Conservation (phyloP, 2,329 filamentous ascomycete genomes). For the Diaporthe helianthi region DNA sequence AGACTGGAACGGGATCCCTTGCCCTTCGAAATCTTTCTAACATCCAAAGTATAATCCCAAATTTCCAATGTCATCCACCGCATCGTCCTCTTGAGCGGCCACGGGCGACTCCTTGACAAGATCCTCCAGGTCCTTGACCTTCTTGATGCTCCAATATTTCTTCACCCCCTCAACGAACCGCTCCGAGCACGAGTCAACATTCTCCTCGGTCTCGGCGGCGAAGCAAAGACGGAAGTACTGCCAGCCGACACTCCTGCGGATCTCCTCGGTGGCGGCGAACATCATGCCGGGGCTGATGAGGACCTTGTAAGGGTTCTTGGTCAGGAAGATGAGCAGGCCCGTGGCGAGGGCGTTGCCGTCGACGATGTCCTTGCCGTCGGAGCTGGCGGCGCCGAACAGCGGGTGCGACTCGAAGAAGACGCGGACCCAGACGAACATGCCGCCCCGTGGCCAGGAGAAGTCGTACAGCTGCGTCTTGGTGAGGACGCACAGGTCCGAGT, state of each 20-base stretch:
- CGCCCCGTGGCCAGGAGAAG: constrained; percentile 81
- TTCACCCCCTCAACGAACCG: constrained; percentile 73
- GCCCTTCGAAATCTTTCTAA: constrained; percentile 26
- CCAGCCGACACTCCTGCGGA: constrained; percentile 67
- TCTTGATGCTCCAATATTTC: constrained; percentile 80
- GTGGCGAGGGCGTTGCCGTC: constrained; percentile 62
- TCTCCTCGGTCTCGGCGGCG: constrained; percentile 78
- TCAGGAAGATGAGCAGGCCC: constrained; percentile 76
- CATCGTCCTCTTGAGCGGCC: constrained; percentile 30
- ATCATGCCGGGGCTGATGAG: constrained; percentile 75
- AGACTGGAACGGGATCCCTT: neutral
- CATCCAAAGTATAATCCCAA: constrained; percentile 43
- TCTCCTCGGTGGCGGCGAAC: constrained; percentile 72
- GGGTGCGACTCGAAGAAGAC: constrained; percentile 77
- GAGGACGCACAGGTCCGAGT: constrained; percentile 75
- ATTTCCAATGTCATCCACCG: constrained; percentile 39
- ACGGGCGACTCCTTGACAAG: constrained; percentile 51
- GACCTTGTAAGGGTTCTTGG: constrained; percentile 71
- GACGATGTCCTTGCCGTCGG: constrained; percentile 50
- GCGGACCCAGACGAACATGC: constrained; percentile 91
- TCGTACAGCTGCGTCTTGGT: constrained; percentile 76
- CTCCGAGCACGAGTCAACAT: constrained; percentile 67
- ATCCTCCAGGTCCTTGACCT: constrained; percentile 69
- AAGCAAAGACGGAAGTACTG: constrained; percentile 83
- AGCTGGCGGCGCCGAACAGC: constrained; percentile 56